Conservation (phyloP, 2,329 filamentous ascomycete species). For the Apiospora hydei region DNA sequence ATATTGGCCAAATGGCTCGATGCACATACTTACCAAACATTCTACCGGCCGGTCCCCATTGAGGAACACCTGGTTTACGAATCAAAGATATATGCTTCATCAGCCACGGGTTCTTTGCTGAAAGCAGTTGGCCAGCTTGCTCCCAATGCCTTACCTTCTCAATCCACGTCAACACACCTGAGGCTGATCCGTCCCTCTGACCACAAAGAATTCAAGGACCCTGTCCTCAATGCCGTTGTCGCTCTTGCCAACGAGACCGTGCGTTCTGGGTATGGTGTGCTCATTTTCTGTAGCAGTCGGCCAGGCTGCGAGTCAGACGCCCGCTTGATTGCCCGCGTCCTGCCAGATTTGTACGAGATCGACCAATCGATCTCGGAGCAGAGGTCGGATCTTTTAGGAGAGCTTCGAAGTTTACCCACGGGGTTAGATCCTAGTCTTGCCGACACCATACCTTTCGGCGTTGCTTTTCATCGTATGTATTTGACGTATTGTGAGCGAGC, state of each 20-base stretch:
- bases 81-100: conserved; percentile 69
- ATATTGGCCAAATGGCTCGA: conserved; percentile 74
- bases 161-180: conserved; percentile 41
- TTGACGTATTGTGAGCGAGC: not conserved
- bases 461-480: conserved; percentile 75
- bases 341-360: conserved; percentile 60
- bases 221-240: conserved; percentile 74
- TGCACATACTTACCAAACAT: conserved; percentile 75
- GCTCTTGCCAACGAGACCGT: conserved; percentile 74
- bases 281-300: conserved; percentile 78
- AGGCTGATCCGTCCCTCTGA: conserved; percentile 62
- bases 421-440: conserved; percentile 72
- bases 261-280: conserved; percentile 70
- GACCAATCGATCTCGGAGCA: conserved; percentile 59
- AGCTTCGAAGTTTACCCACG: conserved; percentile 69
- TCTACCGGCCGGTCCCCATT: conserved; percentile 77
- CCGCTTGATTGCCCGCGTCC: conserved; percentile 69
- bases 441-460: conserved; percentile 69
- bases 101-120: conserved; percentile 63
- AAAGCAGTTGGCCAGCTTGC: conserved; percentile 59
- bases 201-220: conserved; percentile 68
- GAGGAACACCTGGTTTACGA: conserved; percentile 79
- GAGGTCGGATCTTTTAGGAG: conserved; percentile 69
- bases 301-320: conserved; percentile 72
- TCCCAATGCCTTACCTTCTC: conserved; percentile 40